Evolutionary conservation across 1,284 basidiomycete genomes (phyloP).

Genomic region (Trichosporon sp.): DNA sequence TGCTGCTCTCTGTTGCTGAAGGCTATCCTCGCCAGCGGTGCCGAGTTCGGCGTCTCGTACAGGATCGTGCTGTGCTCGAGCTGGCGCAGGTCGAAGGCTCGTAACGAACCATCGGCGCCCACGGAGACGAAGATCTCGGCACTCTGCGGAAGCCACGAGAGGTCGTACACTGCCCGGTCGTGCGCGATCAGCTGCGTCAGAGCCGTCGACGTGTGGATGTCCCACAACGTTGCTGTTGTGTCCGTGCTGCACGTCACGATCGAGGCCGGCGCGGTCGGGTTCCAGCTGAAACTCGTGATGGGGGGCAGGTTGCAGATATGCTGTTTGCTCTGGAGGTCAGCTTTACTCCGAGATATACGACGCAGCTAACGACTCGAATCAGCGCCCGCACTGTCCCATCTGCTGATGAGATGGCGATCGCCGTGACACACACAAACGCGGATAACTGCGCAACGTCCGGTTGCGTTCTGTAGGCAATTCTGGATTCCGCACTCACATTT

Average conservation of each 20-base stretch:
- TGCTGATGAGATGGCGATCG: not conserved
- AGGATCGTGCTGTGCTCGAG: conserved; percentile 98
- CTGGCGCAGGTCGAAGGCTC: conserved; percentile 92
- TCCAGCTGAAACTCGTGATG: conserved; percentile 93
- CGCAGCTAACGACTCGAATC: not conserved
- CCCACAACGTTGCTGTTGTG: conserved; percentile 94
- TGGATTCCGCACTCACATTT: conserved; percentile 60
- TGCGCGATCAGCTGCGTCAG: conserved; percentile 97
- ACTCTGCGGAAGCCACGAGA: conserved; percentile 93
- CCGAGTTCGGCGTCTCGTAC: conserved; percentile 72
- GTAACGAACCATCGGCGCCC: conserved; percentile 91
- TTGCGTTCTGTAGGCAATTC: not conserved
- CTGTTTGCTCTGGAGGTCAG: conserved; percentile 66
- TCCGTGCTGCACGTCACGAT: conserved; percentile 96
- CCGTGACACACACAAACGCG: conserved; percentile 11
- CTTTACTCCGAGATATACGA: not conserved
- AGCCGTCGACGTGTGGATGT: conserved; percentile 90
- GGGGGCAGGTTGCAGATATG: conserved; percentile 64
- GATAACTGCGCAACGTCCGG: too few species aligned
- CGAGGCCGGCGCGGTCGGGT: conserved; percentile 74
- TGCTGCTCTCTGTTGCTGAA: conserved; percentile 53
- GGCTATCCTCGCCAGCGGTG: conserved; percentile 75
- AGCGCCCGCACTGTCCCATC: not conserved
- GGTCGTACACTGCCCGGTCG: conserved; percentile 76
- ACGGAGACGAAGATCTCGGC: conserved; percentile 98